A percentile compares a stretch with the other conserved stretches of the same genome.
Conservation (phyloP, 2,329 filamentous ascomycete species). For the Ascosphaera aggregata region DNA sequence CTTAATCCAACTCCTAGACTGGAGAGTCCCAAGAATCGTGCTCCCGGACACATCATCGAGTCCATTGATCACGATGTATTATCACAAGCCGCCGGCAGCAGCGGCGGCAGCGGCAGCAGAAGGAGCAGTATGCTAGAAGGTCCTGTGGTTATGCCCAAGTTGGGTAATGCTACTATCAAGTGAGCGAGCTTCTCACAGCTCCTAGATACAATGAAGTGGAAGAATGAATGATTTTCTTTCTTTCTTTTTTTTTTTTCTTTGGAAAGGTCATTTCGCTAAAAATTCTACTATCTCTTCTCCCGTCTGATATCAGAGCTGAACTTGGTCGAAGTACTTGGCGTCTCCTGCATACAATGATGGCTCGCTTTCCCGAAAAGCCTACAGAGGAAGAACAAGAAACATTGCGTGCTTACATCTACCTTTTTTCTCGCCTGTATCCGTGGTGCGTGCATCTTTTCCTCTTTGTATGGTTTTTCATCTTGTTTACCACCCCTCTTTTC, state of each 20-base stretch:
- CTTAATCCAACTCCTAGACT: conserved; percentile 13
- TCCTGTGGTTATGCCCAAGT: conserved; percentile 21
- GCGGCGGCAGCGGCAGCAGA: neutral
- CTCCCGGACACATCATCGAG: conserved; percentile 18
- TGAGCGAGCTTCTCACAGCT: no score
- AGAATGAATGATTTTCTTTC: no score
- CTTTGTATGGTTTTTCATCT: no score
- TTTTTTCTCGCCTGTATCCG: conserved; percentile 41
- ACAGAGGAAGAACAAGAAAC: conserved; percentile 35
- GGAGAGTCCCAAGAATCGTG: conserved; percentile 15
- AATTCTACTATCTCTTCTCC: neutral
- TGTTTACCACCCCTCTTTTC: neutral
- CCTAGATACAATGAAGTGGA: no score
- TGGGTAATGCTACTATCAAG: conserved; percentile 27
- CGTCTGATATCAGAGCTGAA: conserved; percentile 27
- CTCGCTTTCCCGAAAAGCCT: conserved; percentile 39
- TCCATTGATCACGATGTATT: conserved; percentile 7
- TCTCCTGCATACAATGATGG: conserved; percentile 42
- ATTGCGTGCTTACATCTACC: conserved; percentile 34
- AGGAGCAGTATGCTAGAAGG: conserved; percentile 17
- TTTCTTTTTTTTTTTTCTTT: neutral
- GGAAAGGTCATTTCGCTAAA: neutral
- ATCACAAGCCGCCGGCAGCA: neutral
- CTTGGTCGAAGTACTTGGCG: conserved; percentile 43
- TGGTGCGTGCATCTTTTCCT: conserved; percentile 25